Percentiles rank a stretch among this genome's conserved stretches.
phyloP scores from a whole-genome alignment of 768 basidiomycete genomes.

The Exidia glandulosa region DNA sequence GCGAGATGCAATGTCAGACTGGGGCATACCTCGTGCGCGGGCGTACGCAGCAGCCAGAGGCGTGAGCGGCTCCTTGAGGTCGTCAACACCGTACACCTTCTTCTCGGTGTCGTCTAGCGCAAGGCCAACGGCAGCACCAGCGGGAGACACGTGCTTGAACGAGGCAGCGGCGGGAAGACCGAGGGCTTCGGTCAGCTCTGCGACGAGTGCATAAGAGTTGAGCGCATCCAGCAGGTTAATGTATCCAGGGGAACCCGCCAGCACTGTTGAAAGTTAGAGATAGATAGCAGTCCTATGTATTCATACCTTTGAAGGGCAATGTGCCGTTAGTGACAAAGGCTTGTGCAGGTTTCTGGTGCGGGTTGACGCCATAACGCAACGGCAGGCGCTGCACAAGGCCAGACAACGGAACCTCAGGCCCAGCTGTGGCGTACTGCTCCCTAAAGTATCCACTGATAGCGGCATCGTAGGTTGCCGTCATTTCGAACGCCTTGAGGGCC shows the following conservation, averaged over 20 bases:
- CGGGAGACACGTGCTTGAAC: slow-evolving; percentile 99
- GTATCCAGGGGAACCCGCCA: slow-evolving; percentile 92
- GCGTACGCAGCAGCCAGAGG: slow-evolving; percentile 90
- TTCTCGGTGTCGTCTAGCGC: slow-evolving; percentile 76
- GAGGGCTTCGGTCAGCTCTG: slow-evolving; percentile 82
- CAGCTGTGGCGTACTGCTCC: slow-evolving; percentile 86
- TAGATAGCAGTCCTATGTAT: neutral
- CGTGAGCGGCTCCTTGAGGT: slow-evolving; percentile 81
- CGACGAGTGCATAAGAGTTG: slow-evolving; percentile 93
- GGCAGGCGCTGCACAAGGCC: slow-evolving; percentile 73
- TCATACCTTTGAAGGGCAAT: slow-evolving; percentile 87
- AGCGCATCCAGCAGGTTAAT: slow-evolving; percentile 97
- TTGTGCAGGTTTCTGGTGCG: slow-evolving; percentile 97
- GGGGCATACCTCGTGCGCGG: slow-evolving; percentile 72
- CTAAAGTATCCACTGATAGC: slow-evolving; percentile 96
- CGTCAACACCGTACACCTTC: slow-evolving; percentile 92
- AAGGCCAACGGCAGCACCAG: slow-evolving; percentile 89
- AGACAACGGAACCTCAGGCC: slow-evolving; percentile 48
- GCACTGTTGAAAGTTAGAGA: slow-evolving; percentile 35
- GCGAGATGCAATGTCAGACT: neutral
- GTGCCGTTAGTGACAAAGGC: slow-evolving; percentile 83
- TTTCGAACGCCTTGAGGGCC: slow-evolving; percentile 94
- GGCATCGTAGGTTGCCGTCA: slow-evolving; percentile 89
- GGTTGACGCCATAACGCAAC: slow-evolving; percentile 92
- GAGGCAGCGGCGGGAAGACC: slow-evolving; percentile 91